Conservation (phyloP, 2,329 filamentous ascomycete species). For the Paracamarosporium sp. region DNA sequence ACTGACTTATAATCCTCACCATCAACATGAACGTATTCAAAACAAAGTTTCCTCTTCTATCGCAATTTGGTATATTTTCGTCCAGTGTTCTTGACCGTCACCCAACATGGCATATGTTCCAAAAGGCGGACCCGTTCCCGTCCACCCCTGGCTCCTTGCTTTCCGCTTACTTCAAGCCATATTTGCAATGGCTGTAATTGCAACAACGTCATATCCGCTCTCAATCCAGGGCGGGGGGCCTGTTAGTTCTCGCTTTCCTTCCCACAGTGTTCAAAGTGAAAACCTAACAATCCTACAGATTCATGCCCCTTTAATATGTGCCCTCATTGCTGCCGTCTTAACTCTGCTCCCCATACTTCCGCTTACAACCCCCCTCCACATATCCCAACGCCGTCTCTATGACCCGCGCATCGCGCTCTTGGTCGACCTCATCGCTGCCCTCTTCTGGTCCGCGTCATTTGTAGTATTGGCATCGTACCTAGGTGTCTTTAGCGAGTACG, state of each 20-base stretch:
- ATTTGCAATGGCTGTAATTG: slow-evolving; percentile 34
- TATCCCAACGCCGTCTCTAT: slow-evolving; percentile 23
- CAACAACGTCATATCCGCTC: slow-evolving; percentile 30
- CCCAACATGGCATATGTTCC: slow-evolving; percentile 12
- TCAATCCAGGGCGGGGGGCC: slow-evolving; percentile 24
- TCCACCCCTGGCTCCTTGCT: slow-evolving; percentile 27
- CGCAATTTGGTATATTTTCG: not conserved
- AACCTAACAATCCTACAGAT: slow-evolving; percentile 14
- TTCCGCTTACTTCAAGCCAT: slow-evolving; percentile 36
- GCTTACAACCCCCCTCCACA: slow-evolving; percentile 22
- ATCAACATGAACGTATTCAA: not conserved
- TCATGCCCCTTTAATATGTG: slow-evolving; percentile 24
- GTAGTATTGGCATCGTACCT: slow-evolving; percentile 25
- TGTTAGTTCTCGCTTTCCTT: slow-evolving; percentile 14
- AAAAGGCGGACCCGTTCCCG: slow-evolving; percentile 13
- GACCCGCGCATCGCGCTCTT: slow-evolving; percentile 23
- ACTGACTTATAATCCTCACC: not conserved
- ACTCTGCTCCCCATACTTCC: slow-evolving; percentile 27
- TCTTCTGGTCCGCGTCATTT: slow-evolving; percentile 29
- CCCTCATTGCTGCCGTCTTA: slow-evolving; percentile 22
- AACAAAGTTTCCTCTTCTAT: not conserved
- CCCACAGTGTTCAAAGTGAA: not conserved
- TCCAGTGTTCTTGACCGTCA: not conserved
- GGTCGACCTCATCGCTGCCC: slow-evolving; percentile 18
- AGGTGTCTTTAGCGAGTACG: slow-evolving; percentile 20